These are phyloP conservation scores for Globisporangium camurandrum DNA, from an alignment of 352 stramenopile genomes.

Conservation along the genomic window DNA sequence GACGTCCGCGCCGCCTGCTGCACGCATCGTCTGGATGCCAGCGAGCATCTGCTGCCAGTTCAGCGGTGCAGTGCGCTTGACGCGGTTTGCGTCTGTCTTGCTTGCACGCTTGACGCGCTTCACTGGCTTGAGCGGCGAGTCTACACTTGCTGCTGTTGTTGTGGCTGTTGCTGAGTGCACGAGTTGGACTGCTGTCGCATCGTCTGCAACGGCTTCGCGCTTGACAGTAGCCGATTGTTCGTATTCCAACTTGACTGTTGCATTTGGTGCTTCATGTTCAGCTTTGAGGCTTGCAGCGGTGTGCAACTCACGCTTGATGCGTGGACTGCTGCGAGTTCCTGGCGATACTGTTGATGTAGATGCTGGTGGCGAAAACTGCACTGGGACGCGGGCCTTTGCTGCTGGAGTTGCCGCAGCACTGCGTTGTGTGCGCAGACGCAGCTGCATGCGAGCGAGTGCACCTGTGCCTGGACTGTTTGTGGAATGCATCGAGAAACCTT, in stretches of 20 bases:
- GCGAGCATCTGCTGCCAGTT: constrained; percentile 50
- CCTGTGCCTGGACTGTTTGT: background rate
- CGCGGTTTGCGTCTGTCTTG: constrained; percentile 10
- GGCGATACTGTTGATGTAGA: background rate
- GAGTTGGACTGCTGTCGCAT: background rate
- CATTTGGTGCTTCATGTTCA: background rate
- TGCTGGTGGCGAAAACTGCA: background rate
- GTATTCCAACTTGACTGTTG: background rate
- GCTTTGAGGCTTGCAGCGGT: background rate
- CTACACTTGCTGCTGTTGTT: too few relatives aligned
- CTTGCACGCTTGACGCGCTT: constrained; percentile 17
- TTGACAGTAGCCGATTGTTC: too few relatives aligned
- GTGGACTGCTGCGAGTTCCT: background rate
- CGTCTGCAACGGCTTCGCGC: too few relatives aligned
- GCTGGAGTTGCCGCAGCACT: constrained; percentile 1
- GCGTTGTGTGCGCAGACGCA: background rate
- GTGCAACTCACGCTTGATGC: background rate
- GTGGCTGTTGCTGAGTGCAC: background rate
- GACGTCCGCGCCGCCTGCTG: constrained; percentile 53
- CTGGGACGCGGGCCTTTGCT: background rate
- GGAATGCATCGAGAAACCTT: background rate
- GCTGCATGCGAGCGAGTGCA: background rate
- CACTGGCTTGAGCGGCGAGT: too few relatives aligned
- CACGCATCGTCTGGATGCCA: constrained; percentile 66
- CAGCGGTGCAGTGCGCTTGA: constrained; percentile 15